A percentile compares a stretch with the other conserved stretches of the same genome.
These are phyloP conservation scores for Hirschioporus abietinus DNA, from an alignment of 768 basidiomycete genomes.

Conservation along the genomic window DNA sequence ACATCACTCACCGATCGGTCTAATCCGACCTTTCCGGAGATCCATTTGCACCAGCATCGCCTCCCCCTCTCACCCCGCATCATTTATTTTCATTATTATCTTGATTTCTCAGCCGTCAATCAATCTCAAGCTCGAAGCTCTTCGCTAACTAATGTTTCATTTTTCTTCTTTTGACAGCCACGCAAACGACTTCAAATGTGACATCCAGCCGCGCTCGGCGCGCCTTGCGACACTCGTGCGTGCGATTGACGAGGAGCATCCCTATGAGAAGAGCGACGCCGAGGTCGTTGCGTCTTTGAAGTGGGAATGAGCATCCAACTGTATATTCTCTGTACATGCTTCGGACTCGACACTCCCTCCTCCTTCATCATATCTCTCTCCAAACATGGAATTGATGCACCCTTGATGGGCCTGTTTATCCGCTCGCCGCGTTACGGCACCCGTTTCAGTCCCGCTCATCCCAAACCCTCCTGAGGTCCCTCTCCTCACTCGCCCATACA, in stretches of 20 bases:
- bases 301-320: not conserved
- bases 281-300: not conserved
- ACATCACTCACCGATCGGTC: not conserved
- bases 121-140: too few species aligned
- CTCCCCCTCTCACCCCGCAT: too few species aligned
- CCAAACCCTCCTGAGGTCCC: too few species aligned
- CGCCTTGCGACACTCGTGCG: not conserved
- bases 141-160: too few species aligned
- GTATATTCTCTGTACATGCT: too few species aligned
- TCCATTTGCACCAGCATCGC: too few species aligned
- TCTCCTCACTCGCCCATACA: not conserved
- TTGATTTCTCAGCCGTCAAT: too few species aligned
- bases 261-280: not conserved
- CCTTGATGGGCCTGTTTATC: not conserved
- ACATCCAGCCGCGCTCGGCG: not conserved
- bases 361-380: not conserved
- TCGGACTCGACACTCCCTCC: too few species aligned
- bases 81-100: too few species aligned
- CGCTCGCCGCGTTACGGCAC: not conserved
- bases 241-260: not conserved
- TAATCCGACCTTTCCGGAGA: too few species aligned
- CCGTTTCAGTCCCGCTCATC: too few species aligned
- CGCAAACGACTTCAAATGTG: not conserved
- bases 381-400: not conserved
- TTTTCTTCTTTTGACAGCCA: not conserved